These are phyloP conservation scores for Ananas comosus DNA, from an alignment of 176 grass and related monocot species.

Conservation along the genomic window DNA sequence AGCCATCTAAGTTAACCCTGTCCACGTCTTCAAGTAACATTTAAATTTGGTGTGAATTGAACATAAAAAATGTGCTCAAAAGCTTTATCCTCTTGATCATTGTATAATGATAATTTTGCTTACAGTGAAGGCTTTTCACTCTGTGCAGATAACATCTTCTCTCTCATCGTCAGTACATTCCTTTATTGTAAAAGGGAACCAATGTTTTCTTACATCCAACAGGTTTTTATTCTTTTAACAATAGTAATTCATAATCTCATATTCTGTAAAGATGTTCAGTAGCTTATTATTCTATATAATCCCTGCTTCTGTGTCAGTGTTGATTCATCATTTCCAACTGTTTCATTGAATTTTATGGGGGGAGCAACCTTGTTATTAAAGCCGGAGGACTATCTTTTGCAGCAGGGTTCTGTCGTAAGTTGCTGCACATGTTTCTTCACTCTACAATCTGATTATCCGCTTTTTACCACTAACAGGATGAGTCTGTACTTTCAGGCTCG, in stretches of 20 bases:
- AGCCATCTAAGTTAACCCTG: too few species aligned
- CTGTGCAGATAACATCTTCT: slow-evolving; percentile 58
- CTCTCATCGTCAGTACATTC: slow-evolving; percentile 48
- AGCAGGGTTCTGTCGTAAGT: slow-evolving; percentile 66
- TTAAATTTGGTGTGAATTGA: too few species aligned
- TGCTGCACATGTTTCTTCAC: not conserved
- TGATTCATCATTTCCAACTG: slow-evolving; percentile 77
- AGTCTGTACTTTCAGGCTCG: too few species aligned
- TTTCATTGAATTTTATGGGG: slow-evolving; percentile 76
- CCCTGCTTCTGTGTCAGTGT: slow-evolving; percentile 32
- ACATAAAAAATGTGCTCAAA: too few species aligned
- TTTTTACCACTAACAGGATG: not conserved
- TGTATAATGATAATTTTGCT: too few species aligned
- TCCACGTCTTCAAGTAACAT: too few species aligned
- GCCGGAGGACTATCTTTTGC: slow-evolving; percentile 88
- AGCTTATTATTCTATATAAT: slow-evolving; percentile 14
- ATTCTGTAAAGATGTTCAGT: slow-evolving; percentile 12
- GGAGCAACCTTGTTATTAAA: slow-evolving; percentile 71
- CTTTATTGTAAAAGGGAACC: slow-evolving; percentile 52
- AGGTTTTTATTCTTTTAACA: slow-evolving; percentile 44
- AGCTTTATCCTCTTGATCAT: too few species aligned
- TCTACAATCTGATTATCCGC: not conserved
- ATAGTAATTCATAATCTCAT: slow-evolving; percentile 18
- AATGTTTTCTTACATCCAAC: slow-evolving; percentile 79
- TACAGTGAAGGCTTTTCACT: too few species aligned